Evolutionary conservation across 2,329 filamentous ascomycete genomes (phyloP), one percentile per base, ranked within the genome.

Genomic region (Claviceps pusilla): DNA sequence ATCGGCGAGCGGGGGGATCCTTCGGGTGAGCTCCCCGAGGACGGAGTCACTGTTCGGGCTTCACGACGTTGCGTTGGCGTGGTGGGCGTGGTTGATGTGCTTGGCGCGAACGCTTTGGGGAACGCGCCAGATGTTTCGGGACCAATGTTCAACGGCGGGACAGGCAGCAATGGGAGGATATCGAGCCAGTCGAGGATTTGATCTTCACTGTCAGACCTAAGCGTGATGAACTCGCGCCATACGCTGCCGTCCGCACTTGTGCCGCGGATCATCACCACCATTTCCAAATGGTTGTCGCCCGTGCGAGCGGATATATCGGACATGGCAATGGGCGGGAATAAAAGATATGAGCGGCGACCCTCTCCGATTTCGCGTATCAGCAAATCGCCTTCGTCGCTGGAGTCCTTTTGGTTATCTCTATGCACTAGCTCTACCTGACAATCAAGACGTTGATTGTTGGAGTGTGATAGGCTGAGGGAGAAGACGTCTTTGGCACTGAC

Each of bases 401-500:
- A 75, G 50, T 80, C 78, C n/a, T 78, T 75, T 29, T 82, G 75
- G 61, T 88, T 88, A 64, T 97, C 91, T 64, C 93, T 82, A 59
- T 91, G 79, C 14, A 97, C 77, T 35, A 98, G 67, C 66, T 98
- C 93, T 16, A 95, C 81, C 61, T 87, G 86, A 65, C 93, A 96
- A 62, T 89, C 88, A 48, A 98, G 77, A 57, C 89, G 78, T 66
- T 97, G 91, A 2, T 91, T 90, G 63, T 81, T 95, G 1, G 91
- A 95, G 67, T 98, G 93, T 51, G 79, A 77, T 14, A 98, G 70
- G 57, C 90, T 84, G 61, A 98, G 76, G 55, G 86, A 85, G 66
- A 98, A 98, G 60, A 86, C 82, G 67, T 98, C 93, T 63, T 95
- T 85, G 48, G 91, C 90, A 59, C 82, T 84, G 46, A 98, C 94